Percentiles rank a stretch among this genome's conserved stretches.
phyloP scores from a whole-genome alignment of 768 basidiomycete species.

The Mycena kentingensis region DNA sequence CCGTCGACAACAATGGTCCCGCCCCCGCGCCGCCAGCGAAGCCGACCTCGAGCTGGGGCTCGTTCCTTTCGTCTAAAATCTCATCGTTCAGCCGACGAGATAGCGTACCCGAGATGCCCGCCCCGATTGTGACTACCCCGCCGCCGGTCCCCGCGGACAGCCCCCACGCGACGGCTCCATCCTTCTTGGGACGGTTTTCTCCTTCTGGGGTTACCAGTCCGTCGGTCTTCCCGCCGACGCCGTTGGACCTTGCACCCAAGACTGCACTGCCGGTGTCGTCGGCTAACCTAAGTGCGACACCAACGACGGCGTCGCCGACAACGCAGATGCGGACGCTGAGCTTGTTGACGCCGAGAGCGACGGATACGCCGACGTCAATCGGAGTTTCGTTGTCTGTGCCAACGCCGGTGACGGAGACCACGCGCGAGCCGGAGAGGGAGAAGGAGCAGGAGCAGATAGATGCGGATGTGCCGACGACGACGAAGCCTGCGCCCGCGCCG shows the following conservation, averaged over 20 bases:
- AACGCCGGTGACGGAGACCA: neutral
- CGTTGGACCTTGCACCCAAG: slow-evolving; percentile 12
- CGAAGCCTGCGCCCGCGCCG: neutral
- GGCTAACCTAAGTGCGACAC: neutral
- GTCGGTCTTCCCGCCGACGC: slow-evolving; percentile 22
- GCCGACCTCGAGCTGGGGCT: slow-evolving; percentile 45
- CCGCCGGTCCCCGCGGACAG: slow-evolving; percentile 5
- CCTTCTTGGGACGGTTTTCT: slow-evolving; percentile 18
- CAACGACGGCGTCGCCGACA: neutral
- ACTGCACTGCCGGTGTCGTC: slow-evolving; percentile 2
- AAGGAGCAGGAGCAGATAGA: slow-evolving; percentile 4
- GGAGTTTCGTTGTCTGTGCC: neutral
- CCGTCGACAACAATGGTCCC: slow-evolving; percentile 1
- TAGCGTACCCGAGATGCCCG: slow-evolving; percentile 19
- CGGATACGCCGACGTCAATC: neutral
- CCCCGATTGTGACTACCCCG: slow-evolving; percentile 23
- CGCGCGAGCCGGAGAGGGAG: neutral
- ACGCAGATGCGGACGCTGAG: slow-evolving; percentile 8
- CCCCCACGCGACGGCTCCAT: slow-evolving; percentile 15
- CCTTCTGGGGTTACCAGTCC: slow-evolving; percentile 13
- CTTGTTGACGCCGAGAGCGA: slow-evolving; percentile 12
- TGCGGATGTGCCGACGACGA: neutral
- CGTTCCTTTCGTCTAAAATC: slow-evolving; percentile 47
- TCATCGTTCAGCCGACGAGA: slow-evolving; percentile 26
- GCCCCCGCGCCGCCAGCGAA: neutral